A percentile compares a stretch with the other conserved stretches of the same genome.
These are phyloP conservation scores for Metarhizium brunneum DNA, from an alignment of 2,329 filamentous ascomycete genomes.

Conservation along the genomic window DNA sequence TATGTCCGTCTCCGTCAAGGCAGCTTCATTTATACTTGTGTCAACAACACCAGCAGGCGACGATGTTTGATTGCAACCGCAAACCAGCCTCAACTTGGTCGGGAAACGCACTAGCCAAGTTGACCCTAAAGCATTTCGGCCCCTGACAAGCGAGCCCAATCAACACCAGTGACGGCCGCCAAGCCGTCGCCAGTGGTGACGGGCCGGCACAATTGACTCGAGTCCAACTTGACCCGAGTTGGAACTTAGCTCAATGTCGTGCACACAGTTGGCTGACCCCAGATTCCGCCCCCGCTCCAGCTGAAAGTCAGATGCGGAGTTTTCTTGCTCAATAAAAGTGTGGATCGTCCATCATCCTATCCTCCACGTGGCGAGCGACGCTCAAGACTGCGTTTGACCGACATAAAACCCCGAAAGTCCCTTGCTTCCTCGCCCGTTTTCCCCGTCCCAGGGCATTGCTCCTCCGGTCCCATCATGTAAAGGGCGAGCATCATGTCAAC, in stretches of 20 bases:
- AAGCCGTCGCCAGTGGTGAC: too few species aligned
- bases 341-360: background rate
- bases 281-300: background rate
- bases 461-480: background rate
- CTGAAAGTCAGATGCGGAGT: conserved; percentile 6
- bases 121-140: too few species aligned
- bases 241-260: too few species aligned
- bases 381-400: background rate
- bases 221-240: too few species aligned
- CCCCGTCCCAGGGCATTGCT: background rate
- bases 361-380: background rate
- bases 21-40: too few species aligned
- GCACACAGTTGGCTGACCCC: background rate
- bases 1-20: too few species aligned
- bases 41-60: too few species aligned
- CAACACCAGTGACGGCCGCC: background rate
- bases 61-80: too few species aligned
- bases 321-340: conserved; percentile 4
- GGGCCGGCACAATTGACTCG: too few species aligned
- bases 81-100: too few species aligned
- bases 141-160: background rate
- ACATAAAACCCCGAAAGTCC: conserved; percentile 5
- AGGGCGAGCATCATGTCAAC: background rate
- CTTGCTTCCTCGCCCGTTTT: background rate
- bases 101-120: too few species aligned